Percentiles rank a stretch among this genome's conserved stretches.
Evolutionary conservation across 805 yeast genomes (phyloP).

Genomic region (Tetrapisispora nanseiensis): DNA sequence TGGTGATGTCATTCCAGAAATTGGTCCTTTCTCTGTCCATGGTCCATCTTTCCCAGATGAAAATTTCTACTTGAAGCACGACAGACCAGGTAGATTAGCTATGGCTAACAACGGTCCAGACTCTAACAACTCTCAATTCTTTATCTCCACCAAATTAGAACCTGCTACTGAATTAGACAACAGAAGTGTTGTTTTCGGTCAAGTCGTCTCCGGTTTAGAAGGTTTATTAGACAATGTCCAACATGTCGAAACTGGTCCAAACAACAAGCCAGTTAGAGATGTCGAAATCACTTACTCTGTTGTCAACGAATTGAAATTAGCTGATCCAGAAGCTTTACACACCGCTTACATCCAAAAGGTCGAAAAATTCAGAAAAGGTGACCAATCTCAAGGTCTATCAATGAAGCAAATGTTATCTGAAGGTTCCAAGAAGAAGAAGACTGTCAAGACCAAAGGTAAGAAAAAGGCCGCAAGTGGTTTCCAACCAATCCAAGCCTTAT

Average conservation of each 20-base stretch:
- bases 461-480: slow-evolving; percentile 1
- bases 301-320: slow-evolving; percentile 23
- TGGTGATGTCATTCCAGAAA: slow-evolving; percentile 73
- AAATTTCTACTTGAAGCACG: slow-evolving; percentile 55
- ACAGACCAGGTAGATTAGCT: slow-evolving; percentile 56
- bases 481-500: slow-evolving; percentile 3
- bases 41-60: slow-evolving; percentile 72
- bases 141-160: slow-evolving; percentile 49
- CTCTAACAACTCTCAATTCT: slow-evolving; percentile 63
- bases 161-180: slow-evolving; percentile 43
- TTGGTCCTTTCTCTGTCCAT: slow-evolving; percentile 74
- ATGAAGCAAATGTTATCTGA: slow-evolving; percentile 3
- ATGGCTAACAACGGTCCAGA: slow-evolving; percentile 67
- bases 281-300: slow-evolving; percentile 33
- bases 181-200: slow-evolving; percentile 69
- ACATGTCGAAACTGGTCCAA: slow-evolving; percentile 36
- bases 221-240: slow-evolving; percentile 50
- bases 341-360: slow-evolving; percentile 16
- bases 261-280: slow-evolving; percentile 32
- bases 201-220: slow-evolving; percentile 56
- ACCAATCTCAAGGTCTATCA: slow-evolving; percentile 18
- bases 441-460: slow-evolving; percentile 1
- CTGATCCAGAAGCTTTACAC: slow-evolving; percentile 13
- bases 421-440: slow-evolving; percentile 6
- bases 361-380: slow-evolving; percentile 24